phyloP scores from a whole-genome alignment of 148 eudicot species.

The Drosera capensis region DNA sequence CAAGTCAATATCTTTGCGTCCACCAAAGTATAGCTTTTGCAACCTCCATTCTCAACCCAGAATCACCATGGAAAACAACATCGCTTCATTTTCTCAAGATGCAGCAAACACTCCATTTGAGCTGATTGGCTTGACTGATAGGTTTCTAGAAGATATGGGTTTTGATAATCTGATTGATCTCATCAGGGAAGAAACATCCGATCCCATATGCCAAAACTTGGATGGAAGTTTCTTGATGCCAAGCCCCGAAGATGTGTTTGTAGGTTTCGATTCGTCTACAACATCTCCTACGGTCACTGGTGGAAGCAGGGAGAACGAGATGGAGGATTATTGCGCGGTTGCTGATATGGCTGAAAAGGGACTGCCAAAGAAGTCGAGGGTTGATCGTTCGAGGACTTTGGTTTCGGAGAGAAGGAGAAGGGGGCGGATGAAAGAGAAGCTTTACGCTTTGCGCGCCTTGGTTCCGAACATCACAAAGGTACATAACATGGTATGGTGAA shows the following conservation, averaged over 20 bases:
- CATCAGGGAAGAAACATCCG: not conserved
- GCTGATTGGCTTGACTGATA: not conserved
- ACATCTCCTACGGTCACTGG: not conserved
- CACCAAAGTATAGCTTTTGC: no score
- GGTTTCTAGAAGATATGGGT: not conserved
- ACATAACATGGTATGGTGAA: not conserved
- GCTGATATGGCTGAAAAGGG: not conserved
- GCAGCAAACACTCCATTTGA: no score
- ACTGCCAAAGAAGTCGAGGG: slow-evolving; percentile 17
- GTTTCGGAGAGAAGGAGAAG: slow-evolving; percentile 67
- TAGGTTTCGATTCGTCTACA: no score
- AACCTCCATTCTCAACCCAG: no score
- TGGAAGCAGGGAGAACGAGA: not conserved
- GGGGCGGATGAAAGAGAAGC: slow-evolving; percentile 89
- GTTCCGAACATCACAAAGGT: slow-evolving; percentile 96
- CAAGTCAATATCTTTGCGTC: no score
- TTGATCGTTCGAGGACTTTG: slow-evolving; percentile 61
- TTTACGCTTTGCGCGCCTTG: slow-evolving; percentile 71
- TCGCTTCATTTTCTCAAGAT: no score
- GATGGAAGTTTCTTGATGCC: not conserved
- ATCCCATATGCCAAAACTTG: not conserved
- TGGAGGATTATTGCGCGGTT: not conserved
- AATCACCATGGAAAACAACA: no score
- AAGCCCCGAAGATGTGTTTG: not conserved
- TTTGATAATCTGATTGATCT: not conserved